Evolutionary conservation across 805 yeast species (phyloP), one percentile per base, ranked within the genome.

Genomic region (Candida anglica): DNA sequence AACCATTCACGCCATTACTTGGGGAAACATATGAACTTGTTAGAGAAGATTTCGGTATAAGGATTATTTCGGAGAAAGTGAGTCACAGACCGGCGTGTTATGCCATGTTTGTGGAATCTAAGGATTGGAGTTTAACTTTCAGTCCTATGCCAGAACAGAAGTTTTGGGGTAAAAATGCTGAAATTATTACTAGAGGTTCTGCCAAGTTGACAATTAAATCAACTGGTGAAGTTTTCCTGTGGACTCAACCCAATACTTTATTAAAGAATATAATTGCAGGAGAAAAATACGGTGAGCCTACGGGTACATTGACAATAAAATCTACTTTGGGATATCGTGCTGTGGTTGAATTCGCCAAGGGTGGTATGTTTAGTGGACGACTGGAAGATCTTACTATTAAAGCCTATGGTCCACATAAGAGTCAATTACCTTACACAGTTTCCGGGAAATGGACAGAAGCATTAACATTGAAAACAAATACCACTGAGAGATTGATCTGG

Each of bases 1-100:
- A 93, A 52, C 98, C 98, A 1, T 93, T 93, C 61, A 93, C 88
- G 53, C 98, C 98, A 7, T 66, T 93, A 33, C 63, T 93, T 14
- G 97, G 98, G 15, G 98, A 93, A 55, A 89, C 97, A 0, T 93
- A 60, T 56, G 98, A 93, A 58, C 66, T 86, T 27, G 93, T 87
- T 2, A 72, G 96, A 26, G 95, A 87, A 41, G 95, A 86, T 48
- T 59, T 73, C 32, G 89, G 89, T 0, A 71, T 81, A 44, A 64
- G 98, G 45, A 56, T 85, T 27, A 45, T 93, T 4, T 70, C 86
- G 13, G 98, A 93, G 54, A 93, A 93, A 52, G 95, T 93, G 14
- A 59, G 77, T 19, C 98, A 93, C 50, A 75, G 86, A 37, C 98
- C 98, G 2, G 80, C 81, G 11, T 76, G 89, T 2, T 78, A 88